Evolutionary conservation across 2,329 filamentous ascomycete genomes (phyloP).

Genomic region (Drechslerella stenobrocha): DNA sequence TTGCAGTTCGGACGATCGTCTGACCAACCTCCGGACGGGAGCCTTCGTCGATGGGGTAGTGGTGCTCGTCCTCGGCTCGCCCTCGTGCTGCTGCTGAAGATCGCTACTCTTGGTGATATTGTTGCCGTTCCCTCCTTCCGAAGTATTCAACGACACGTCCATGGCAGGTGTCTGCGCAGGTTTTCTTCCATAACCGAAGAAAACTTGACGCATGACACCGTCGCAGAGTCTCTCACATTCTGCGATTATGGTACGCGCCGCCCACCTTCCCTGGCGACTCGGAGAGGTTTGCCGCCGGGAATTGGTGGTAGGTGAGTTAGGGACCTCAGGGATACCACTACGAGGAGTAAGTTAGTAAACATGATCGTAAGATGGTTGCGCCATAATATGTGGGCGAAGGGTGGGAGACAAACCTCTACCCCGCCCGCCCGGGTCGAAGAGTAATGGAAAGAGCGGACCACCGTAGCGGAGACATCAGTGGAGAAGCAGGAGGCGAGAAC

Average conservation of each 20-base stretch:
- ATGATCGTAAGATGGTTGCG: background rate
- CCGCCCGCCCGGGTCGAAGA: constrained; percentile 87
- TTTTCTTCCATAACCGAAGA: constrained; percentile 68
- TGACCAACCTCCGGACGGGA: constrained; percentile 31
- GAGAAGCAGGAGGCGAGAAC: constrained; percentile 91
- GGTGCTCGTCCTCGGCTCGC: constrained; percentile 50
- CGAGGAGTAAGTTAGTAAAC: constrained; percentile 58
- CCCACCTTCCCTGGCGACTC: constrained; percentile 74
- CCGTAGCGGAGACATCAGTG: constrained; percentile 70
- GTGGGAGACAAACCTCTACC: constrained; percentile 57
- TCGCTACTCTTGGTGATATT: constrained; percentile 47
- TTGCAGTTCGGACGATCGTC: constrained; percentile 50
- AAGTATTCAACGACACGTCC: constrained; percentile 47
- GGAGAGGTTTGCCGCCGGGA: constrained; percentile 57
- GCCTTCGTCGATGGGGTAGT: constrained; percentile 32
- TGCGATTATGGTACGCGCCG: constrained; percentile 94
- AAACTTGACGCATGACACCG: constrained; percentile 88
- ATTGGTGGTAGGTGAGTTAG: constrained; percentile 55
- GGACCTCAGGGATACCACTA: constrained; percentile 72
- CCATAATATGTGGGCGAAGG: constrained; percentile 3
- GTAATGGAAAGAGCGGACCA: constrained; percentile 85
- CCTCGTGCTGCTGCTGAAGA: constrained; percentile 47
- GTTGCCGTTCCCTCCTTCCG: constrained; percentile 47
- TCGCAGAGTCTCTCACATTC: constrained; percentile 99
- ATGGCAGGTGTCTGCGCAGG: constrained; percentile 47